Conservation (phyloP, 2,329 filamentous ascomycete species). For the Ceratocystis lukuohia region DNA sequence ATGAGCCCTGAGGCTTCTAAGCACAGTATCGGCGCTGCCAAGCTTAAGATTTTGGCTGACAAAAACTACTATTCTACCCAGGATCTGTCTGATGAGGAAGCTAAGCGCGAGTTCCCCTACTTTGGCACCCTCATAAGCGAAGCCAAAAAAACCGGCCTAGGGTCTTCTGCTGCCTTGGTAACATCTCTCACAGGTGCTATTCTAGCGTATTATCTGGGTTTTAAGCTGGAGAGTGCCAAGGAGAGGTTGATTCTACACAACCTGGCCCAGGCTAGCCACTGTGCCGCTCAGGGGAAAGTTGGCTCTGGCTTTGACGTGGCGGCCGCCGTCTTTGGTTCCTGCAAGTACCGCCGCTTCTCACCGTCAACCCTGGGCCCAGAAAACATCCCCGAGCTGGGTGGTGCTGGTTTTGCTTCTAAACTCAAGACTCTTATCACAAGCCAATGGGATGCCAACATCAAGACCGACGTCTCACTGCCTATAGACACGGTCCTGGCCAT, state of each 20-base stretch:
- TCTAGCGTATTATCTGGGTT: conserved; percentile 59
- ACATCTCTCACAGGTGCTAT: conserved; percentile 71
- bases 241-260: conserved; percentile 60
- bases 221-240: not conserved
- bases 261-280: conserved; percentile 84
- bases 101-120: conserved; percentile 50
- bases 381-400: conserved; percentile 51
- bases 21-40: conserved; percentile 49
- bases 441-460: conserved; percentile 68
- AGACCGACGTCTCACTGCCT: conserved; percentile 47
- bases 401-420: conserved; percentile 50
- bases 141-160: conserved; percentile 91
- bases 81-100: conserved; percentile 22
- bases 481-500: conserved; percentile 65
- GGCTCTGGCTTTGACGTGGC: conserved; percentile 94
- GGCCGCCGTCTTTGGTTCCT: conserved; percentile 81
- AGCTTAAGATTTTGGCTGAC: conserved; percentile 80
- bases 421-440: conserved; percentile 49
- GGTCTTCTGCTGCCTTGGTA: conserved; percentile 86
- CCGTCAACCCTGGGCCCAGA: conserved; percentile 50
- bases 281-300: conserved; percentile 90
- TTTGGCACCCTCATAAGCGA: conserved; percentile 62
- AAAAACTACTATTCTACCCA: conserved; percentile 85
- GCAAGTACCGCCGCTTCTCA: conserved; percentile 84
- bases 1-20: conserved; percentile 26